These are phyloP conservation scores for Flaveria linearis DNA, from an alignment of 129 eudicot genomes.

Conservation along the genomic window DNA sequence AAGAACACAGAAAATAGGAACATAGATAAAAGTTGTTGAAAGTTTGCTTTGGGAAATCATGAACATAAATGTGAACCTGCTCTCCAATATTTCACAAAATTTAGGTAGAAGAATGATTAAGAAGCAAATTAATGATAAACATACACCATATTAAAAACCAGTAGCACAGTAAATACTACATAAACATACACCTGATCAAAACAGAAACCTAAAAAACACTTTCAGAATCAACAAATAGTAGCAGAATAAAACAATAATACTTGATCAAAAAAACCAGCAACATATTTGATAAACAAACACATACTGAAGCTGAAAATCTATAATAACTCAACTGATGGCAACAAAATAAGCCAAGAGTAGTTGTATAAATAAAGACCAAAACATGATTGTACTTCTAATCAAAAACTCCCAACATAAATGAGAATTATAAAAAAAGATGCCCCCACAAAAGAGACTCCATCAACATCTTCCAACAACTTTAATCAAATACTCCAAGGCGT, in stretches of 20 bases:
- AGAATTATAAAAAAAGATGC: no score
- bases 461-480: no score
- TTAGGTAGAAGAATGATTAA: no score
- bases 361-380: no score
- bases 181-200: not conserved
- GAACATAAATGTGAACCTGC: not conserved
- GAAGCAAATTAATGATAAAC: not conserved
- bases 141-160: no score
- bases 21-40: no score
- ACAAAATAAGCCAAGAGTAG: not conserved
- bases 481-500: no score
- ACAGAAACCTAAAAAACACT: slow-evolving; percentile 1
- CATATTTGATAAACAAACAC: not conserved
- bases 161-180: no score
- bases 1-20: no score
- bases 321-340: not conserved
- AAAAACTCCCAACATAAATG: not conserved
- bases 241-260: not conserved
- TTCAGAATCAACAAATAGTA: slow-evolving; percentile 12
- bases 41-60: no score
- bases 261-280: not conserved
- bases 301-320: not conserved
- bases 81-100: not conserved
- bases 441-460: no score
- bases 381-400: not conserved